Conservation (phyloP, 176 grass and related monocot species). For the Oryza officinalis region DNA sequence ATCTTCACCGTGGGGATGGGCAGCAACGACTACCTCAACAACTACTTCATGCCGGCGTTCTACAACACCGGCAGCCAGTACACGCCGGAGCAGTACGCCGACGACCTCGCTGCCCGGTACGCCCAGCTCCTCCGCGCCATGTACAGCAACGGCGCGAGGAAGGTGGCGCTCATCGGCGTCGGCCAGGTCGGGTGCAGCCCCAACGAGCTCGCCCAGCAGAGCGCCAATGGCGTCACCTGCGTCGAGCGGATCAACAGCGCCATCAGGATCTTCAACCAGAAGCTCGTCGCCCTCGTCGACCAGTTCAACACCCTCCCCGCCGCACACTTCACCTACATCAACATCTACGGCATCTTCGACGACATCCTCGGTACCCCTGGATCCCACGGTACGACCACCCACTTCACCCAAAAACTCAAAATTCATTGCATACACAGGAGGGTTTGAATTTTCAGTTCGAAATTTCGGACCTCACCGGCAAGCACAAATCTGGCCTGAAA, state of each 20-base stretch:
- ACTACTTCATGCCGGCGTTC: constrained; percentile 93
- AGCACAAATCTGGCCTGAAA: no score
- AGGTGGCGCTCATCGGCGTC: constrained; percentile 79
- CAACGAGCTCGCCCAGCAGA: constrained; percentile 73
- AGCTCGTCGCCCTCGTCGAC: constrained; percentile 50
- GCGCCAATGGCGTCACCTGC: constrained; percentile 64
- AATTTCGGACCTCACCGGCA: no score
- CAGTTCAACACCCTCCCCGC: constrained; percentile 67
- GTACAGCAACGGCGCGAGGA: constrained; percentile 76
- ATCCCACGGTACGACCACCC: constrained; percentile 33
- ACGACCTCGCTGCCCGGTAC: constrained; percentile 55
- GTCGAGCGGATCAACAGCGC: constrained; percentile 64
- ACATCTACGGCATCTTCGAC: constrained; percentile 63
- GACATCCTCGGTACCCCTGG: constrained; percentile 55
- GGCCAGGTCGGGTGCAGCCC: constrained; percentile 87
- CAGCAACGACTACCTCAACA: constrained; percentile 98
- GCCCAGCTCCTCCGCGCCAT: constrained; percentile 48
- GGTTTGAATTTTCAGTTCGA: no score
- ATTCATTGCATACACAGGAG: no score
- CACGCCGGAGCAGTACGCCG: constrained; percentile 74
- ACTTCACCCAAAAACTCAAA: no score
- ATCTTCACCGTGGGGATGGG: constrained; percentile 93
- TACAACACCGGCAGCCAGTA: constrained; percentile 62
- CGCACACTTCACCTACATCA: constrained; percentile 80
- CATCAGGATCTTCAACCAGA: constrained; percentile 71